These are phyloP conservation scores for Fusarium hostae DNA, from an alignment of 2,329 filamentous ascomycete genomes.

Conservation along the genomic window DNA sequence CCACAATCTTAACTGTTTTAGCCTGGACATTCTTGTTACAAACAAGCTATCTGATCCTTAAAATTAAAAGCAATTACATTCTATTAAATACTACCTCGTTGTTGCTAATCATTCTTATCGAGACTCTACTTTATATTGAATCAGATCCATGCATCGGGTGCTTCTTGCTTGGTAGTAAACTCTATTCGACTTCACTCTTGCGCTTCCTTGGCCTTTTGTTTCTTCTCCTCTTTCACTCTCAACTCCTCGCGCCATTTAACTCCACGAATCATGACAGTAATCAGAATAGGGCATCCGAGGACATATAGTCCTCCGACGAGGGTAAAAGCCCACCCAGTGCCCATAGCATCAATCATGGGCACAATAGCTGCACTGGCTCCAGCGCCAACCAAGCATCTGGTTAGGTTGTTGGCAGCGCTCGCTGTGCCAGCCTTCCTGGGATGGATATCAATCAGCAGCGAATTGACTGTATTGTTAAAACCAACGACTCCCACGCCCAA, in stretches of 20 bases:
- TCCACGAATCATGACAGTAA: constrained; percentile 56
- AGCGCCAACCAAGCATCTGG: constrained; percentile 65
- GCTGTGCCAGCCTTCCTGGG: constrained; percentile 63
- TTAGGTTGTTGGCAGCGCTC: constrained; percentile 67
- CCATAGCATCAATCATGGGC: constrained; percentile 62
- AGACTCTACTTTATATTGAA: not conserved
- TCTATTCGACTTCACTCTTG: not conserved
- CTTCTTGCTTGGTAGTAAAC: not conserved
- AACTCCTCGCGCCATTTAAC: constrained; percentile 55
- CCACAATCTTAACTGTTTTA: constrained; percentile 1
- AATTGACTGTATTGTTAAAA: constrained; percentile 63
- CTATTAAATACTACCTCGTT: not conserved
- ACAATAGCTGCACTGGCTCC: constrained; percentile 62
- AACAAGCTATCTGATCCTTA: not conserved
- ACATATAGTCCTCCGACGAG: constrained; percentile 58
- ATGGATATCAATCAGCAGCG: constrained; percentile 67
- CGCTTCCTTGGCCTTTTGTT: constrained; percentile 25
- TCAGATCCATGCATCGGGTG: not conserved
- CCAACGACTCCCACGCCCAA: constrained; percentile 63
- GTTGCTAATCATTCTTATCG: not conserved
- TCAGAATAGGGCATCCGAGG: constrained; percentile 52
- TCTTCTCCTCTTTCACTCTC: constrained; percentile 42
- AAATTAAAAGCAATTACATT: not conserved
- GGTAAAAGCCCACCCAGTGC: constrained; percentile 63
- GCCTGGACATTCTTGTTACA: not conserved